Base-by-base conservation (phyloP, 495 filamentous ascomycete genomes). In the Xylaria flabelliformis region DNA sequence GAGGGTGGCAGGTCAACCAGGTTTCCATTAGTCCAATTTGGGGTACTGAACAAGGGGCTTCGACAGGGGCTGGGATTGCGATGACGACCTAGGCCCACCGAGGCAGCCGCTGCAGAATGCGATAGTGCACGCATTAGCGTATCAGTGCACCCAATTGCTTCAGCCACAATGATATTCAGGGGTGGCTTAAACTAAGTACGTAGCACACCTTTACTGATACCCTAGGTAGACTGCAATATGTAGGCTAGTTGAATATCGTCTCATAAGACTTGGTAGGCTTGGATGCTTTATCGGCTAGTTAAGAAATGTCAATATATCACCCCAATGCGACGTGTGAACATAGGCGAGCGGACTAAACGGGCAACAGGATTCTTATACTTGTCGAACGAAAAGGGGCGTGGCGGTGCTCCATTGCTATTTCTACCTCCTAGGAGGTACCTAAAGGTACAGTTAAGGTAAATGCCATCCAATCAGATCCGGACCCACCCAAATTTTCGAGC, bases 1-100 rank as follows among this genome's bases (percentile, higher is more conserved):
- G 70, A 69, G 70, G 77, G 77, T 79, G 77, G 77, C 77, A 77
- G 77, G 77, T 79, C 75, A 79, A 79, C 77, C 70, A 74, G 65
- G 39, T 55, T 53, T 66, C 62, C 39, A 9, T 64, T 64, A 48
- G 36, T 21, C 62, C 62, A 64, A 44, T 64, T 64, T 44, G 29
- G 61, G 59, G 63, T 36, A 46, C 21, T 36, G 32, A 41, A 42
- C 41, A n/a, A 19, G 48, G 46, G 29, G 4, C 0, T 34, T 15
- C 21, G 24, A n/a, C 48, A 51, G 50, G 50, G 21, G 24, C 26
- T 32, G 12, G 26, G 3, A 24, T 29, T 56, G 53, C 53, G 46
- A 50, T 56, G 53, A 56, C 21, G 53, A 56, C 51, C 46, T 46
- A 15, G 15, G 2, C 3, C 42, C 42, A 46, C 15, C 4, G 50